Evolutionary conservation across 2,329 filamentous ascomycete species (phyloP).

Genomic region (Bipolaris bicolor): DNA sequence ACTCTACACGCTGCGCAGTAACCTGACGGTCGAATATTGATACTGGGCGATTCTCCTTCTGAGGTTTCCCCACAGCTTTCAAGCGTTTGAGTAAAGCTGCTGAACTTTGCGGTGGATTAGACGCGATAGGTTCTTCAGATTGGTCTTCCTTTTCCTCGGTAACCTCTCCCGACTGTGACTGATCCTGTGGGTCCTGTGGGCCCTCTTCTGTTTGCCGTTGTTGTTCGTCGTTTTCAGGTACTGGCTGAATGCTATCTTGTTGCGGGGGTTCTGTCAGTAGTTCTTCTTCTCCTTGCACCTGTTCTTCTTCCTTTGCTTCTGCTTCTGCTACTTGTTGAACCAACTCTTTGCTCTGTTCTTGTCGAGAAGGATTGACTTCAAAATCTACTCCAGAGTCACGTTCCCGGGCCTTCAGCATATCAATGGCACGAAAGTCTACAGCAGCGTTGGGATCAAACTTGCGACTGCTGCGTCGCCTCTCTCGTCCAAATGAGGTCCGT

Average conservation of each 20-base stretch:
- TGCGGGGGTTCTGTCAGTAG: conserved; percentile 7
- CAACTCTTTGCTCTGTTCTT: conserved; percentile 11
- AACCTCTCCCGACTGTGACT: conserved; percentile 6
- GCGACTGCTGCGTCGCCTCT: conserved; percentile 37
- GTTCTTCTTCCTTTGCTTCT: neutral
- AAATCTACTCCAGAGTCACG: conserved; percentile 22
- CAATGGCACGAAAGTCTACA: conserved; percentile 29
- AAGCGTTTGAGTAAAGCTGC: conserved; percentile 28
- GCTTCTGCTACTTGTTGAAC: conserved; percentile 7
- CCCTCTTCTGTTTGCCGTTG: neutral
- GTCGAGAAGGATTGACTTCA: conserved; percentile 12
- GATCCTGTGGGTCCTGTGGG: conserved; percentile 1
- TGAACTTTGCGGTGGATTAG: conserved; percentile 30
- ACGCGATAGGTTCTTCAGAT: conserved; percentile 13
- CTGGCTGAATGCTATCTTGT: conserved; percentile 12
- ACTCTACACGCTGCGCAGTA: conserved; percentile 48
- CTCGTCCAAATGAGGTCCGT: conserved; percentile 35
- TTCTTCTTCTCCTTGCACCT: conserved; percentile 10
- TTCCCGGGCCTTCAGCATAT: conserved; percentile 30
- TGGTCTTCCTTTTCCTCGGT: conserved; percentile 13
- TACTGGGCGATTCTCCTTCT: conserved; percentile 45
- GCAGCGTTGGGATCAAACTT: conserved; percentile 39
- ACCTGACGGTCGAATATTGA: conserved; percentile 51
- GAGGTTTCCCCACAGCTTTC: conserved; percentile 25
- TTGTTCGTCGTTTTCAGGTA: conserved; percentile 13